Evolutionary conservation across 106 monocot species (phyloP).

Genomic region (Dioscorea zingiberensis): DNA sequence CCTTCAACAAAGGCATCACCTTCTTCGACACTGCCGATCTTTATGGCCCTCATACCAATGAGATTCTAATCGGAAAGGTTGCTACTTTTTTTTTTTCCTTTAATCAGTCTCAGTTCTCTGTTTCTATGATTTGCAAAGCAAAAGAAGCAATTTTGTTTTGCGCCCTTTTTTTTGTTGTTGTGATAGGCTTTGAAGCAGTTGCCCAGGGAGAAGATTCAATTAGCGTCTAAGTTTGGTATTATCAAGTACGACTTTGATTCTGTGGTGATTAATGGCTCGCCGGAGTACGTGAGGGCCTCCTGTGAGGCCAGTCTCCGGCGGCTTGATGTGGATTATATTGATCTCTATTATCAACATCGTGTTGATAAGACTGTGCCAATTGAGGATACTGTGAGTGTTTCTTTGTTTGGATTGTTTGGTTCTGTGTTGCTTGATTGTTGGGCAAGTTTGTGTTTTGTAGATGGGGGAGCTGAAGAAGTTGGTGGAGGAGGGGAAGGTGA

Average conservation of each 20-base stretch:
- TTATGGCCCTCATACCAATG: slow-evolving; percentile 55
- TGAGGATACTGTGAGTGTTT: slow-evolving; percentile 63
- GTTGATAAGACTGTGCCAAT: slow-evolving; percentile 66
- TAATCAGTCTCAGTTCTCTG: not conserved
- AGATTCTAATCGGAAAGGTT: slow-evolving; percentile 37
- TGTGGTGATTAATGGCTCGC: slow-evolving; percentile 26
- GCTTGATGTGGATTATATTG: slow-evolving; percentile 80
- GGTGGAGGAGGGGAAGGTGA: slow-evolving; percentile 70
- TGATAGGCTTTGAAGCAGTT: slow-evolving; percentile 35
- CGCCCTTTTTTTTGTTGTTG: not conserved
- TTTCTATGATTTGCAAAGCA: not conserved
- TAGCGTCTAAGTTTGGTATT: slow-evolving; percentile 51
- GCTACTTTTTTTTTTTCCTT: not conserved
- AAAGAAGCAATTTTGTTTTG: not conserved
- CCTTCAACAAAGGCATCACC: slow-evolving; percentile 57
- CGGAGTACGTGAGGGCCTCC: slow-evolving; percentile 46
- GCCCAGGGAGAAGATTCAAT: slow-evolving; percentile 40
- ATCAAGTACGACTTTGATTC: not conserved
- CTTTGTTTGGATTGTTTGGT: not conserved
- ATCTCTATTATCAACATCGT: slow-evolving; percentile 82
- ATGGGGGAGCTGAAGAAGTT: slow-evolving; percentile 42
- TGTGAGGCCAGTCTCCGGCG: slow-evolving; percentile 75
- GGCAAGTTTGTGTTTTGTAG: slow-evolving; percentile 8
- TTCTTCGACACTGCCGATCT: slow-evolving; percentile 73
- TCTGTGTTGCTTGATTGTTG: not conserved